Base-by-base conservation (phyloP, 805 yeast species). In the Starmerella bombi region DNA sequence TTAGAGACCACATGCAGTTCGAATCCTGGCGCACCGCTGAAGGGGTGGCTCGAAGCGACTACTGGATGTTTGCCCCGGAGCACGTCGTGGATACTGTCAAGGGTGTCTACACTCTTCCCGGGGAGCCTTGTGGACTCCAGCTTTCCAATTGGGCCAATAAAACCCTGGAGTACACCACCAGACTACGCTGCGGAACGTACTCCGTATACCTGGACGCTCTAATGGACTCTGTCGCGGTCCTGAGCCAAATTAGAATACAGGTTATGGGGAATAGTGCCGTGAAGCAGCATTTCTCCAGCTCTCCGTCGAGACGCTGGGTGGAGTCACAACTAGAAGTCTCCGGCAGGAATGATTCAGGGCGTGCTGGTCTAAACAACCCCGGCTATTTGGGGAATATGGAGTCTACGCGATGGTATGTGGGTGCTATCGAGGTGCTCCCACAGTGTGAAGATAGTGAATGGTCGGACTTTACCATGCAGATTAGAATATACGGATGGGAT, bases 1-100 rank as follows among this genome's bases (percentile, higher is more conserved):
- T 47, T 27, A 31, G 36, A 2, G 31, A 40, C 17, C 28, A 44
- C 5, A 41, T 46, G n/a, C 45, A 44, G 8, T 31, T 48, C 22
- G 32, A 40, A 14, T 44, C 49, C n/a, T 50, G 52, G 52, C 41
- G 32, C 4, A 41, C 42, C 4, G 42, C 42, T n/a, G 49, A 50
- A 17, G 38, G 34, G 10, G 43, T 50, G 2, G 43, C 49, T 4
- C 31, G 40, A 21, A 37, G 41, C 23, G 52, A 50, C 34, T 41
- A 43, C 32, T 50, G 53, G 53, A 46, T 50, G 29, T 50, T 50
- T 22, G 49, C 42, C 16, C 48, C 53, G 5, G 50, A 48, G 32
- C 49, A 45, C 20, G 40, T 45, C 10, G 21, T 25, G 12, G 34
- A 31, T 17, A 9, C 10, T 5, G 10, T 10, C 7, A 7, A 17